Base-by-base conservation (phyloP, 2,329 filamentous ascomycete species). In the Colletotrichum karsti region DNA sequence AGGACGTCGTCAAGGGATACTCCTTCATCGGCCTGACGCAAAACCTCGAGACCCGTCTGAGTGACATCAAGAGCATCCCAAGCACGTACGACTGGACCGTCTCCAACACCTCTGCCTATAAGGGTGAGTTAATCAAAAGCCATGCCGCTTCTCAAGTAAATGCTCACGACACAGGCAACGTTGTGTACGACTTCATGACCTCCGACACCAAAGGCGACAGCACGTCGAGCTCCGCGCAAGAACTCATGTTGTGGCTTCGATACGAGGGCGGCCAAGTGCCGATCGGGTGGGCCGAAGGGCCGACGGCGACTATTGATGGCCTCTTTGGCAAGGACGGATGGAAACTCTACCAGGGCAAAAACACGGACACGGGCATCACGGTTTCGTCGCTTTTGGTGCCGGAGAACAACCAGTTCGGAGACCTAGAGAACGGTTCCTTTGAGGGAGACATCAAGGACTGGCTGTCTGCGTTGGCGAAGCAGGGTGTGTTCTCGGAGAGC, bases 221-320 rank as follows among this genome's bases (percentile, higher is more conserved):
- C 2, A 83, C 81, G 4, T 80, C 77, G 18, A 73, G 72, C 33
- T 64, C 70, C 5, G 78, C 80, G 0, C 80, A 82, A 63, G 81
- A 83, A 66, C 74, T 82, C 24, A 83, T 83, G 81, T 80, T 83
- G 13, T 83, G 81, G 81, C 76, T 83, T 3, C 76, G 79, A 26
- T 83, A 79, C 60, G 79, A 80, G n/a, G 81, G 81, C 18, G 81
- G 80, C 2, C 81, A 83, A 67, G 73, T 83, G 5, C 81, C 81
- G 13, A 83, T 83, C 63, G 81, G 81, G 48, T 83, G 77, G 75
- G 69, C 72, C 7, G 72, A 74, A 44, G 76, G 76, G 1, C 67
- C 75, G 35, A 74, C 77, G 20, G 76, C 78, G 4, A 82, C 79
- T 1, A 75, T 81, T 42, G 70, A 77, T 35, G 70, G 73, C 22